A percentile compares a stretch with the other conserved stretches of the same genome.
Evolutionary conservation across 129 eudicot species (phyloP).

Genomic region (Oenanthe sinensis): DNA sequence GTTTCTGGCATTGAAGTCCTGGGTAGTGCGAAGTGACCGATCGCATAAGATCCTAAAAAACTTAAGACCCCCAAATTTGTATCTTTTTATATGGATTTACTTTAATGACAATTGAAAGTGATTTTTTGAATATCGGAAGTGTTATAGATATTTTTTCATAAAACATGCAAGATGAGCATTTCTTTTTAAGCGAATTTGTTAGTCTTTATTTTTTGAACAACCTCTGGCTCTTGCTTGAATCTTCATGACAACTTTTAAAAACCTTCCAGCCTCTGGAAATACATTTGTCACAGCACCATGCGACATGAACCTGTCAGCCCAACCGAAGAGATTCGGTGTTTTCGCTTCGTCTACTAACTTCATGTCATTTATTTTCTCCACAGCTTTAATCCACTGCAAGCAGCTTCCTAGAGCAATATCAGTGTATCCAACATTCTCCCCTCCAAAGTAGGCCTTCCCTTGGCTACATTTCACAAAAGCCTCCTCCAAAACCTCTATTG

Average conservation of each 20-base stretch:
- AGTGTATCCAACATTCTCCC: background rate
- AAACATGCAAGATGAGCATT: no score
- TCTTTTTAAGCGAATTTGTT: no score
- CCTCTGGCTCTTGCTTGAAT: background rate
- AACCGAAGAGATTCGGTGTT: background rate
- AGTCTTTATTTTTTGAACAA: background rate
- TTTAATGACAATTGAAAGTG: no score
- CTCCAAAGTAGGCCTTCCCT: background rate
- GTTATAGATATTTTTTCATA: no score
- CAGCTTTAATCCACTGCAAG: background rate
- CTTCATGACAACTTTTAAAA: background rate
- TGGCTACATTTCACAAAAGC: slow-evolving; percentile 9
- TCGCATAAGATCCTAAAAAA: no score
- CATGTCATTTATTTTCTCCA: background rate
- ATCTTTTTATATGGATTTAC: no score
- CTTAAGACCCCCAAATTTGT: no score
- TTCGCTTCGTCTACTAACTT: background rate
- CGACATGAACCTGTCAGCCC: background rate
- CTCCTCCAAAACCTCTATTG: slow-evolving; percentile 18
- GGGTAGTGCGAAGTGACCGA: no score
- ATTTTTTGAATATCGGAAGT: no score
- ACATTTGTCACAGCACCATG: background rate
- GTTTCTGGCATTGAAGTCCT: no score
- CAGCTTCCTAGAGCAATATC: background rate
- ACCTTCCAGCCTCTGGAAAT: background rate